These are phyloP conservation scores for Sclerospora graminicola DNA, from an alignment of 352 stramenopile genomes.

Conservation along the genomic window DNA sequence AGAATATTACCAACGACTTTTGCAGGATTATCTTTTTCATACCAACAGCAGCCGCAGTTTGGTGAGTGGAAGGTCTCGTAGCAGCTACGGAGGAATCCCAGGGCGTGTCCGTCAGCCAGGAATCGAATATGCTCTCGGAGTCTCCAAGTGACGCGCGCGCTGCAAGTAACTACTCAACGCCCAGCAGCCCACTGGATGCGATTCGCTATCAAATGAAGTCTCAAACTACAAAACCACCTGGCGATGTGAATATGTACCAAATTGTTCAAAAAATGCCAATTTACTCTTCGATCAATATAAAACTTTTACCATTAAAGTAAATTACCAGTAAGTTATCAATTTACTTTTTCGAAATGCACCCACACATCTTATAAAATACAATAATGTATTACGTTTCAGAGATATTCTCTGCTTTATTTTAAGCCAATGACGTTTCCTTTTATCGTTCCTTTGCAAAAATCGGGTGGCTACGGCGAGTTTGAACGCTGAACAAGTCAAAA, in stretches of 20 bases:
- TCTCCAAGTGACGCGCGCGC: slow-evolving; percentile 11
- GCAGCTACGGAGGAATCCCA: slow-evolving; percentile 25
- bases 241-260: no score
- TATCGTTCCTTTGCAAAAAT: slow-evolving; percentile 4
- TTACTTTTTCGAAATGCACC: no score
- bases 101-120: slow-evolving; percentile 7
- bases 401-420: neutral
- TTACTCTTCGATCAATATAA: no score
- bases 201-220: no score
- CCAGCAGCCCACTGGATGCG: slow-evolving; percentile 4
- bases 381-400: no score
- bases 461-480: slow-evolving; percentile 12
- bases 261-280: no score
- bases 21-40: slow-evolving; percentile 51
- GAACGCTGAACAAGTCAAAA: neutral
- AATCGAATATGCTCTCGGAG: slow-evolving; percentile 18
- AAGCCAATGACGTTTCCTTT: slow-evolving; percentile 1
- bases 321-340: no score
- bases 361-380: no score
- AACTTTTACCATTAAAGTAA: no score
- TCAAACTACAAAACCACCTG: no score
- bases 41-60: slow-evolving; percentile 40
- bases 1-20: slow-evolving; percentile 58
- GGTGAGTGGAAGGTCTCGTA: slow-evolving; percentile 28
- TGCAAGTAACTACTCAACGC: slow-evolving; percentile 8